phyloP scores from a whole-genome alignment of 805 yeast genomes.

The Kuraishia floccosa region DNA sequence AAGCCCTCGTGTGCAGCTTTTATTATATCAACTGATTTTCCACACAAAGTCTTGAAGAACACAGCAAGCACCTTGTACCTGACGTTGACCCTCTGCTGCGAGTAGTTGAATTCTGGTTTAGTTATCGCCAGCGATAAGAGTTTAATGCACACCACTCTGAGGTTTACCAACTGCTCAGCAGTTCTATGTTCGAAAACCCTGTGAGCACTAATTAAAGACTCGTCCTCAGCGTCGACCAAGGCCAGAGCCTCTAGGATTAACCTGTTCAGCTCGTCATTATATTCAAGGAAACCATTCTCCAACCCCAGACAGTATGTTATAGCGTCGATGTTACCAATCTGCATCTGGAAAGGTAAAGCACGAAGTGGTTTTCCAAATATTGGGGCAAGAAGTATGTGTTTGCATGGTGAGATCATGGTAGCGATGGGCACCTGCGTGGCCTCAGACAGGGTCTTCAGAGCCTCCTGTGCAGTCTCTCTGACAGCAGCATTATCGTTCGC shows the following conservation, averaged over 20 bases:
- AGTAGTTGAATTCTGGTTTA: conserved; percentile 70
- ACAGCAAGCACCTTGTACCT: conserved; percentile 84
- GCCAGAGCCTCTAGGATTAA: conserved; percentile 85
- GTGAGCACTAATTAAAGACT: conserved; percentile 81
- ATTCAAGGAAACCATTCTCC: conserved; percentile 71
- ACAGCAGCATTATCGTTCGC: conserved; percentile 82
- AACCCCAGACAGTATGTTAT: conserved; percentile 82
- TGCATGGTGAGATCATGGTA: conserved; percentile 71
- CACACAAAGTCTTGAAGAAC: conserved; percentile 85
- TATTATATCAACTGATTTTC: conserved; percentile 75
- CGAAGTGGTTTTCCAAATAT: conserved; percentile 94
- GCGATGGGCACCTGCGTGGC: conserved; percentile 61
- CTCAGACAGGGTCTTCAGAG: conserved; percentile 57
- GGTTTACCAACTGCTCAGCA: conserved; percentile 74
- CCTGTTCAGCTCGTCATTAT: conserved; percentile 82
- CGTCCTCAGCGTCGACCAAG: conserved; percentile 95
- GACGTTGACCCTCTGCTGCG: conserved; percentile 36
- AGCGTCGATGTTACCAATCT: conserved; percentile 96
- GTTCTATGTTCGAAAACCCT: conserved; percentile 80
- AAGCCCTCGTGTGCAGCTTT: conserved; percentile 91
- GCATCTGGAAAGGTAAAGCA: conserved; percentile 97
- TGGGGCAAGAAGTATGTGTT: conserved; percentile 75
- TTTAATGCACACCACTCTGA: conserved; percentile 84
- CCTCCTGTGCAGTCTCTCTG: conserved; percentile 68
- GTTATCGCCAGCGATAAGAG: conserved; percentile 74